Evolutionary conservation across 2,329 filamentous ascomycete species (phyloP).

Genomic region (Diaporthe amygdali): DNA sequence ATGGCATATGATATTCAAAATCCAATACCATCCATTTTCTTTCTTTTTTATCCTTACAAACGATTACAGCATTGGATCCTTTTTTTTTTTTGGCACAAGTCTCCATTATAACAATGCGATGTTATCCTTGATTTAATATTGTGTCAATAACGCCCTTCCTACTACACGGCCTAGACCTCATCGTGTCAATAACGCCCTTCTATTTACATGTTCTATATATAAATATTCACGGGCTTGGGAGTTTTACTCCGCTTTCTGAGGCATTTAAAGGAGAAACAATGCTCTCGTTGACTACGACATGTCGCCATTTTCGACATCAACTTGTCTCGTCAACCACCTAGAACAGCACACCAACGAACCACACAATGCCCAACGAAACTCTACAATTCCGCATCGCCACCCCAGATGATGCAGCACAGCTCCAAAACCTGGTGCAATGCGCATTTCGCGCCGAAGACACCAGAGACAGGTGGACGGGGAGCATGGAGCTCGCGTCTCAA

Average conservation of each 20-base stretch:
- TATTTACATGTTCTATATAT: neutral
- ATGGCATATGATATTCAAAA: too few relatives aligned
- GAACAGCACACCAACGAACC: neutral
- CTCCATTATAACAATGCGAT: too few relatives aligned
- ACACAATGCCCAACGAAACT: constrained; percentile 25
- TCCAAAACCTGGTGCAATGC: constrained; percentile 43
- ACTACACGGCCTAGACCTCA: neutral
- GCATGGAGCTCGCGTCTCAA: constrained; percentile 21
- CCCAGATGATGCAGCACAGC: constrained; percentile 37
- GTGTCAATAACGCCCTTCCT: neutral
- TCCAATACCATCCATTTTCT: too few relatives aligned
- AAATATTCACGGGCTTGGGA: neutral
- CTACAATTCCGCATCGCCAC: constrained; percentile 45
- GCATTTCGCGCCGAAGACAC: constrained; percentile 46
- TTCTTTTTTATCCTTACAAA: too few relatives aligned
- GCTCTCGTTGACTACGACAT: neutral
- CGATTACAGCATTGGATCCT: too few relatives aligned
- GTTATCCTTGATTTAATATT: neutral
- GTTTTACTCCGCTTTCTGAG: neutral
- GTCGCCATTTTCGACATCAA: neutral
- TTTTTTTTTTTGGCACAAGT: too few relatives aligned
- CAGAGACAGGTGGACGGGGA: neutral
- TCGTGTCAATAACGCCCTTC: neutral
- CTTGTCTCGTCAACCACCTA: neutral
- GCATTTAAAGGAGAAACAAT: neutral